Evolutionary conservation across 1,139 yeast genomes (phyloP).

Genomic region (Pneumocystis jirovecii): DNA sequence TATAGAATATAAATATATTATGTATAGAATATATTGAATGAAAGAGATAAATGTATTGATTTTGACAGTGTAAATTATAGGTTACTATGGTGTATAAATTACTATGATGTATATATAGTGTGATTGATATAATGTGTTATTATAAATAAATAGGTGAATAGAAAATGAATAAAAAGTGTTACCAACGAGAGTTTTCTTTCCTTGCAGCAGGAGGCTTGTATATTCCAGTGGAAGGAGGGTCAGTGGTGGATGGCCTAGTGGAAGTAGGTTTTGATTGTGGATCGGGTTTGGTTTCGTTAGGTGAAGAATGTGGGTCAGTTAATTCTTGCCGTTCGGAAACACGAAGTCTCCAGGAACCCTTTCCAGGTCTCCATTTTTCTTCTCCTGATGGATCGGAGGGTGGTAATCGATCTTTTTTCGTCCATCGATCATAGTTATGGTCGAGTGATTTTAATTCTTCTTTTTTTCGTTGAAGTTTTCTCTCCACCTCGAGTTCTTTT

Average conservation of each 20-base stretch:
- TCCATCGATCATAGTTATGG: not conserved
- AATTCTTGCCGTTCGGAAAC: constrained; percentile 2
- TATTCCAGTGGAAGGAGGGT: not conserved
- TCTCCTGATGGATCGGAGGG: constrained; percentile 5
- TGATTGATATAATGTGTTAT: too few species aligned
- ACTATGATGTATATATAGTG: too few species aligned
- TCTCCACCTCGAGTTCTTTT: constrained; percentile 13
- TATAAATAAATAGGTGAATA: too few species aligned
- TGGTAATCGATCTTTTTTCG: not conserved
- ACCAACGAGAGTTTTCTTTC: not conserved
- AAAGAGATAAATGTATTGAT: too few species aligned
- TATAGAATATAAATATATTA: too few species aligned
- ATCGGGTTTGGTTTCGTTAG: not conserved
- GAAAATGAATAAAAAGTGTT: not conserved
- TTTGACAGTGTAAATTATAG: too few species aligned
- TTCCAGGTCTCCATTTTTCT: not conserved
- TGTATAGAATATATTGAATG: too few species aligned
- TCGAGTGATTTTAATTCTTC: constrained; percentile 5
- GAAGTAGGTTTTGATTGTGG: not conserved
- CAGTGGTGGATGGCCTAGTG: not conserved
- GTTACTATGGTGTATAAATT: too few species aligned
- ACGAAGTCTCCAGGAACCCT: not conserved
- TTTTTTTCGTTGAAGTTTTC: constrained; percentile 5
- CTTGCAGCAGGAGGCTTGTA: not conserved
- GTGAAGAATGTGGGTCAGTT: constrained; percentile 2